Conservation (phyloP, 495 filamentous ascomycete genomes). For the Aeminium ludgeri region DNA sequence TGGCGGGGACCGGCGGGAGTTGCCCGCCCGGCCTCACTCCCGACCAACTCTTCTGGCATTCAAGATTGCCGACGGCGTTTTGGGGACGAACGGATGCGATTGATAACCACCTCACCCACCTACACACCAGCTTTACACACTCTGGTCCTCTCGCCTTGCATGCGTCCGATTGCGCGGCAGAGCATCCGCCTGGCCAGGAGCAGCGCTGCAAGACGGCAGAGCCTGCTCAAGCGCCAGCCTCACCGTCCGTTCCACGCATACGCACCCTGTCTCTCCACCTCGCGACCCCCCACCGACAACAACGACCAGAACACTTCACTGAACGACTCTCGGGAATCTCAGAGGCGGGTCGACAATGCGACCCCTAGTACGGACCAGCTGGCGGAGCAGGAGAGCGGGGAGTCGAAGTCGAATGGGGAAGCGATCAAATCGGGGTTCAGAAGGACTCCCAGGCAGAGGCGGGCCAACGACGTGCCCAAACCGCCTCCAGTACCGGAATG, state of each 20-base stretch:
- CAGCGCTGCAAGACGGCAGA: neutral
- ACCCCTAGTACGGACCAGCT: neutral
- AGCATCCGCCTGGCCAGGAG: constrained; percentile 10
- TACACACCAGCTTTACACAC: too few relatives aligned
- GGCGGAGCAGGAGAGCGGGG: constrained; percentile 7
- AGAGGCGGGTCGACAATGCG: neutral
- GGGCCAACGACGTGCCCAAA: constrained; percentile 8
- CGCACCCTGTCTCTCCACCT: neutral
- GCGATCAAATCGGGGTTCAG: constrained; percentile 7
- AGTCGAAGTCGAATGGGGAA: constrained; percentile 15
- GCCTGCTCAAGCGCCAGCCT: neutral
- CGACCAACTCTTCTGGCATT: too few relatives aligned
- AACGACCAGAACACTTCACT: neutral
- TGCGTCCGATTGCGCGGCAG: constrained; percentile 13
- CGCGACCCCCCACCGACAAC: constrained; percentile 1
- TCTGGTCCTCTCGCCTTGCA: too few relatives aligned
- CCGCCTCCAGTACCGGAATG: constrained; percentile 25
- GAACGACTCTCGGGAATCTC: neutral
- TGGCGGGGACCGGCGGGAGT: too few relatives aligned
- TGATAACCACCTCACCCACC: too few relatives aligned
- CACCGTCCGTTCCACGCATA: neutral
- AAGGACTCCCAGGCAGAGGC: constrained; percentile 2
- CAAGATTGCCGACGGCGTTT: too few relatives aligned
- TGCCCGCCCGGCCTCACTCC: too few relatives aligned
- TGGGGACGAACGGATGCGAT: too few relatives aligned